Base-by-base conservation (phyloP, 1,139 yeast genomes). In the Trichomonascaceae sp. region DNA sequence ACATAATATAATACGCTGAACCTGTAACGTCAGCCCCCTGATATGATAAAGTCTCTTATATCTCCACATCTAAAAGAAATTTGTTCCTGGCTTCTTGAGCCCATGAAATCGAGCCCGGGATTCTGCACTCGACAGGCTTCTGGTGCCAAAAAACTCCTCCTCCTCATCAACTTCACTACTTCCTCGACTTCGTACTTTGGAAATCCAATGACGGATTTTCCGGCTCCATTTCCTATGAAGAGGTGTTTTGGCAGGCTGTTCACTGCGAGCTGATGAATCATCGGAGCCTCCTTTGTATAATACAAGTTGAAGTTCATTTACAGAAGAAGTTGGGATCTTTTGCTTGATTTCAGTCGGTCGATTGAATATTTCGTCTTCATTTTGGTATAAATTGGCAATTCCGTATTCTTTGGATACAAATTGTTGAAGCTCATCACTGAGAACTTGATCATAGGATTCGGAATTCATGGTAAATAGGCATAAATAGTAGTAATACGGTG, bases 81-180 rank as follows among this genome's bases (percentile, higher is more conserved):
- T 36, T 13, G 41, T 3, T 15, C 8, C 41, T n/a, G 17, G 17
- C 41, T 36, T 36, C 17, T 13, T 15, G n/a, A 36, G 41, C 9
- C 41, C 41, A n/a, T n/a, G n/a, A n/a, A n/a, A n/a, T n/a, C n/a
- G n/a, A n/a, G n/a, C n/a, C n/a, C 17, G 15, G 2, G 41, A 36
- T 36, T 13, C 41, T 5, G 8, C 9, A 9, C 41, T 36, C 1
- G 41, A n/a, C 18, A 24, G 45, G 10, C 27, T 32, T 19, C 43
- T 30, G 3, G 49, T 30, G 18, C 49, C 49, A 22, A 46, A 46
- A 18, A 46, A 30, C 15, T 46, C 49, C 43, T 46, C 49, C 43
- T 46, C 49, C 7, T 46, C 49, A 13, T 46, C 49, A 4, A 24
- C 41, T 13, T 36, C 41, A 17, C 17, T 36, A 3, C 18, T 6